Evolutionary conservation across 2,329 filamentous ascomycete genomes (phyloP).

Genomic region (Domatiomyces catenatus): DNA sequence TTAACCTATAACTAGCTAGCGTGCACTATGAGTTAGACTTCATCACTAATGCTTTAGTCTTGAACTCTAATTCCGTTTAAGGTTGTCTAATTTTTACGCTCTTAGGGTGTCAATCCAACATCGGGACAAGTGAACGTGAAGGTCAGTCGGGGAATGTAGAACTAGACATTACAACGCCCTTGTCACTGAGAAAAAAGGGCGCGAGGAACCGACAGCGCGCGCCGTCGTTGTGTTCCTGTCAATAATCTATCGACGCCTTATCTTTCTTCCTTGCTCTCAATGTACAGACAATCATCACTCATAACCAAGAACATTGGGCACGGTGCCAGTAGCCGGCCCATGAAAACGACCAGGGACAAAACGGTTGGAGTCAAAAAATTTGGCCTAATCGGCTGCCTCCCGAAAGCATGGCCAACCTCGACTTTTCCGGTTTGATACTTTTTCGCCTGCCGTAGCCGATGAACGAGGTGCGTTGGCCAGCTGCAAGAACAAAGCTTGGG

Average conservation of each 20-base stretch:
- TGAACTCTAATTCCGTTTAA: too few relatives aligned
- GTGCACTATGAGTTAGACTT: too few relatives aligned
- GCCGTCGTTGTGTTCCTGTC: too few relatives aligned
- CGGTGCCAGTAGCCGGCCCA: constrained; percentile 11
- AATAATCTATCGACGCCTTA: neutral
- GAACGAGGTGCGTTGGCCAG: constrained; percentile 25
- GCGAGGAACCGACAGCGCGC: neutral
- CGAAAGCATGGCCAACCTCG: constrained; percentile 3
- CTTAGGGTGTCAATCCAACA: too few relatives aligned
- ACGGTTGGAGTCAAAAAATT: constrained; percentile 1
- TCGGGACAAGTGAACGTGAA: neutral
- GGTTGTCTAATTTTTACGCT: too few relatives aligned
- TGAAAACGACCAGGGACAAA: neutral
- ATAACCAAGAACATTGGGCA: neutral
- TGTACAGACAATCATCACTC: neutral
- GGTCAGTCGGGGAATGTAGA: neutral
- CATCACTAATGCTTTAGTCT: too few relatives aligned
- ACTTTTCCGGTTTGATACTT: constrained; percentile 6
- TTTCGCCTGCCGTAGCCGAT: constrained; percentile 18
- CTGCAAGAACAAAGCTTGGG: constrained; percentile 29
- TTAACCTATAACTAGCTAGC: too few relatives aligned
- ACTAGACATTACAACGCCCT: neutral
- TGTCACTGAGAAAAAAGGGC: neutral
- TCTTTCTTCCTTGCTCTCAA: too few relatives aligned
- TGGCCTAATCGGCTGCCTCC: constrained; percentile 6